A percentile compares a stretch with the other conserved stretches of the same genome.
phyloP scores from a whole-genome alignment of 2,329 filamentous ascomycete species.

The Botrytis hyacinthi region DNA sequence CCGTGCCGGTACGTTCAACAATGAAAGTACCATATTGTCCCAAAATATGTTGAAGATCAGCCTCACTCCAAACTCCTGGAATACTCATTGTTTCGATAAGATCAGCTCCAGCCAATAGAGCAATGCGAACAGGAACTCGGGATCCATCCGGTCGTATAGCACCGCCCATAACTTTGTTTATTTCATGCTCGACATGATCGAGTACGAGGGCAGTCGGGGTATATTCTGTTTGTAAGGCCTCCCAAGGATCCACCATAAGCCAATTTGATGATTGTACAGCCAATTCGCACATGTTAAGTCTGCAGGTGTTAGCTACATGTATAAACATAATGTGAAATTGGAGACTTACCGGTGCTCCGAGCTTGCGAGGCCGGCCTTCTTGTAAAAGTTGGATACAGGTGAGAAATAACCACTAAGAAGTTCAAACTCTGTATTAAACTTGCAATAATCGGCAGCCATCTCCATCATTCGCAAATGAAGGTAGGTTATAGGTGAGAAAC shows the following conservation, averaged over 20 bases:
- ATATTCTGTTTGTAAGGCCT: conserved; percentile 81
- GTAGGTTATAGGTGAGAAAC: conserved; percentile 73
- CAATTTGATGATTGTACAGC: conserved; percentile 74
- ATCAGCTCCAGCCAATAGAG: conserved; percentile 77
- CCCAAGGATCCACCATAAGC: conserved; percentile 87
- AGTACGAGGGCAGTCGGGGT: conserved; percentile 85
- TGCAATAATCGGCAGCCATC: conserved; percentile 69
- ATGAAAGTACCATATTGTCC: conserved; percentile 81
- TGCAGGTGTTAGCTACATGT: conserved; percentile 34
- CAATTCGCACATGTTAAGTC: conserved; percentile 81
- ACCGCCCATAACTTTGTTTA: conserved; percentile 76
- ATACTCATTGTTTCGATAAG: conserved; percentile 69
- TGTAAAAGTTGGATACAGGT: conserved; percentile 63
- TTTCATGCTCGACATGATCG: conserved; percentile 87
- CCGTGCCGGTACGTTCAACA: conserved; percentile 83
- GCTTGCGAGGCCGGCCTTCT: conserved; percentile 75
- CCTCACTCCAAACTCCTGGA: conserved; percentile 68
- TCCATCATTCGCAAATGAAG: conserved; percentile 85
- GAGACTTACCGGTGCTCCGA: conserved; percentile 60
- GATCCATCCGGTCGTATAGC: conserved; percentile 66
- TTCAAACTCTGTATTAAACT: conserved; percentile 75
- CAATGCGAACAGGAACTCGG: conserved; percentile 65
- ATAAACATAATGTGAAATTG: too few relatives aligned
- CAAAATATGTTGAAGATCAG: conserved; percentile 85
- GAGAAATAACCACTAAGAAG: conserved; percentile 82